phyloP scores from a whole-genome alignment of 371 early-diverging fungal genomes.

The Synchytrium microbalum region DNA sequence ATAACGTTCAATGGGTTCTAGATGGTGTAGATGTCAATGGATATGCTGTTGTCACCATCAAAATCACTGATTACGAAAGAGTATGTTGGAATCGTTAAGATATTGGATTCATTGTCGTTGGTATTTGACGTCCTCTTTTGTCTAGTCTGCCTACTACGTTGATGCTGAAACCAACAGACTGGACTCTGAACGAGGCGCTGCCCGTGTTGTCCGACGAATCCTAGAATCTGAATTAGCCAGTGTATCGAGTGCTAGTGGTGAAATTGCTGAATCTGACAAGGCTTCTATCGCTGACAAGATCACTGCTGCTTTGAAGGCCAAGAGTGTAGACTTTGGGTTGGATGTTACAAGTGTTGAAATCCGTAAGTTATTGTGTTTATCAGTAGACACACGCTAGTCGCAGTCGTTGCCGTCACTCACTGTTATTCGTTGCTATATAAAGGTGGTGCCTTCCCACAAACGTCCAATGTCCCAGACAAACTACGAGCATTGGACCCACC shows the following conservation, averaged over 20 bases:
- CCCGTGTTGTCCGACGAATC: conserved; percentile 27
- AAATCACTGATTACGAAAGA: conserved; percentile 33
- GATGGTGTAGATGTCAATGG: conserved; percentile 39
- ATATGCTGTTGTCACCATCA: conserved; percentile 36
- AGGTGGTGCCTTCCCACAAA: conserved; percentile 38
- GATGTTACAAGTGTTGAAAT: conserved; percentile 31
- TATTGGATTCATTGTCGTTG: too few species aligned
- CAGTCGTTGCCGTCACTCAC: neutral
- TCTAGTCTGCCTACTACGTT: conserved; percentile 38
- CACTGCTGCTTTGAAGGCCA: conserved; percentile 24
- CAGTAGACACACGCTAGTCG: neutral
- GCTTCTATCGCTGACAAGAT: conserved; percentile 27
- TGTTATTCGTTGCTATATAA: neutral
- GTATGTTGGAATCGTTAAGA: conserved; percentile 14
- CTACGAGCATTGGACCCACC: conserved; percentile 42
- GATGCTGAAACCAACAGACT: conserved; percentile 36
- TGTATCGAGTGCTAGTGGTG: conserved; percentile 11
- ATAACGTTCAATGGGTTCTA: conserved; percentile 10
- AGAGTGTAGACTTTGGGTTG: conserved; percentile 28
- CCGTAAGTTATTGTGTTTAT: conserved; percentile 23
- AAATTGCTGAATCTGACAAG: conserved; percentile 20
- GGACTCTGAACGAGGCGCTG: conserved; percentile 44
- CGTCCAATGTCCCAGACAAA: conserved; percentile 29
- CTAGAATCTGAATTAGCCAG: conserved; percentile 28
- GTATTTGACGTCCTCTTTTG: too few species aligned